phyloP scores from a whole-genome alignment of 768 basidiomycete genomes.

The Leccinum boreale region DNA sequence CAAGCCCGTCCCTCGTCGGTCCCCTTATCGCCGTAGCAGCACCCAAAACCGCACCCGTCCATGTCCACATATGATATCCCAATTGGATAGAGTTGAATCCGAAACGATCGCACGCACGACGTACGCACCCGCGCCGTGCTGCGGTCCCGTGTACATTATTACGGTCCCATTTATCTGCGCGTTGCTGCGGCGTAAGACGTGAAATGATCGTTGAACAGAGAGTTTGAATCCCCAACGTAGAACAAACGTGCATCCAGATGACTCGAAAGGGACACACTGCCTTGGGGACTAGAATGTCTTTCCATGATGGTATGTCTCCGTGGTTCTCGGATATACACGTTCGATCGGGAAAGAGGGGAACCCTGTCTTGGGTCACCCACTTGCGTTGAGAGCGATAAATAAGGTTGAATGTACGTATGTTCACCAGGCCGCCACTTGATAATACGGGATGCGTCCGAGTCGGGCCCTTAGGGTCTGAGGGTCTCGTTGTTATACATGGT shows the following conservation, averaged over 20 bases:
- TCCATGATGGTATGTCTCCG: background rate
- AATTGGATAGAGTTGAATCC: background rate
- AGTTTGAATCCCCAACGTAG: background rate
- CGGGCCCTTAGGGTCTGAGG: background rate
- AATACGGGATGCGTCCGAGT: background rate
- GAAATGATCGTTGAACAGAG: background rate
- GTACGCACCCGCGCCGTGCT: background rate
- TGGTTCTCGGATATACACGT: conserved; percentile 2
- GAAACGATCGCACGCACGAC: background rate
- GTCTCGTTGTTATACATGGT: background rate
- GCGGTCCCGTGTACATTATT: conserved; percentile 11
- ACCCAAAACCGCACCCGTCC: background rate
- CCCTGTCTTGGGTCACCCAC: background rate
- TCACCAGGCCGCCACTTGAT: background rate
- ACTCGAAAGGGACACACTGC: background rate
- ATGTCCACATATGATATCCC: background rate
- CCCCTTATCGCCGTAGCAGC: conserved; percentile 4
- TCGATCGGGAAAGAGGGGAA: background rate
- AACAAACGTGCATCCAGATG: background rate
- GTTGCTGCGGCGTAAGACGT: background rate
- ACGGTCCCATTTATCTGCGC: background rate
- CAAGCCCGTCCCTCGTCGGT: background rate
- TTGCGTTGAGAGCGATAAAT: background rate
- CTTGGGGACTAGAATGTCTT: background rate
- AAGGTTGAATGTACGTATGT: background rate